These are phyloP conservation scores for Dryas integrifolia DNA, from an alignment of 331 rosid species.

Conservation along the genomic window DNA sequence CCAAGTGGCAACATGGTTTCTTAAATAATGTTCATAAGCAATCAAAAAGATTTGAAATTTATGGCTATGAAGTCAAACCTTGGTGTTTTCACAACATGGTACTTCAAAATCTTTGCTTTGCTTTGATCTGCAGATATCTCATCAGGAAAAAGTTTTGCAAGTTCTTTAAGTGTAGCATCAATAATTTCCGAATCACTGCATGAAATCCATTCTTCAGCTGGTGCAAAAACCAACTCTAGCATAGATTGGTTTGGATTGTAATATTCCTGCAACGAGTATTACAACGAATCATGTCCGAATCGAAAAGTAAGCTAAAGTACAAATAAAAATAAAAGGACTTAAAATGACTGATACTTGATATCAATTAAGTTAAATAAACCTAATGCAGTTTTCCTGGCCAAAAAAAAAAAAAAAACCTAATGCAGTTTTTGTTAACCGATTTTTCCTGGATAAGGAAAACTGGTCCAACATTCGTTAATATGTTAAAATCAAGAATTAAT, in stretches of 20 bases:
- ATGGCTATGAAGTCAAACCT: conserved; percentile 48
- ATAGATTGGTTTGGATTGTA: conserved; percentile 83
- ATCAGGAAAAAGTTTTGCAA: conserved; percentile 91
- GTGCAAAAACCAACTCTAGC: conserved; percentile 98
- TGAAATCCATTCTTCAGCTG: conserved; percentile 95
- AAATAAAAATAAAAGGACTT: neutral
- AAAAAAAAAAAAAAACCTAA: neutral
- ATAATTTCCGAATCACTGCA: conserved; percentile 80
- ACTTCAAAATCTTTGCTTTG: conserved; percentile 91
- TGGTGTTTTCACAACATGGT: conserved; percentile 93
- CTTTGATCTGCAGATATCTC: conserved; percentile 93
- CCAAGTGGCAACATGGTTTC: neutral
- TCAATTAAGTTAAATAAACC: neutral
- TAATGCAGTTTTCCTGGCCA: neutral
- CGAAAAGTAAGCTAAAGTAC: neutral
- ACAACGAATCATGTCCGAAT: neutral
- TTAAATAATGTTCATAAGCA: neutral
- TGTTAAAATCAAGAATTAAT: neutral
- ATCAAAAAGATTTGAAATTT: neutral
- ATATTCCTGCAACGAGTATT: conserved; percentile 61
- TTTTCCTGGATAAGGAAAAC: neutral
- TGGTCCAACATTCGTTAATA: neutral
- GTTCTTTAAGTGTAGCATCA: conserved; percentile 82
- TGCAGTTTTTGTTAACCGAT: neutral
- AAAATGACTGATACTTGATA: neutral